Base-by-base conservation (phyloP, 108 stramenopile species). In the Skeletonema menzelii region DNA sequence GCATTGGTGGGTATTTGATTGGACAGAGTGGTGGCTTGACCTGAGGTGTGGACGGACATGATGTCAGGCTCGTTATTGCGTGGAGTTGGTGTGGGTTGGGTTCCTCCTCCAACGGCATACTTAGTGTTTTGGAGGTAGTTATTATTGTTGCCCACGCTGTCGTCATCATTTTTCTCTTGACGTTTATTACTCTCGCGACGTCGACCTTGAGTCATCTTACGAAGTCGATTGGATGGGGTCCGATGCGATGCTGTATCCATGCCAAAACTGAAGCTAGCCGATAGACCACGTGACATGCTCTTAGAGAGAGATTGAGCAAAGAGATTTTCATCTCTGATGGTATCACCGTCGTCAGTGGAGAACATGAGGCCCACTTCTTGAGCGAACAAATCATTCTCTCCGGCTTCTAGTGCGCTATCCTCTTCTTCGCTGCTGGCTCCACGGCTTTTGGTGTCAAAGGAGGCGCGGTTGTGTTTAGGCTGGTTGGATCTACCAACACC, bases 301-400 rank as follows among this genome's bases (percentile, higher is more conserved):
- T 57, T 69, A 19, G 65, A 67, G 1, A 53, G 49, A 22, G 49
- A 22, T 53, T 53, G 49, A 10, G 49, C 19, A 34, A 56, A 76
- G 6, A 65, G 55, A 22, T 61, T 40, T 22, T 64, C 63, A 55
- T 80, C 60, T 56, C 55, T 62, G 24, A 80, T 80, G 38, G 72
- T 80, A 63, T 80, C 79, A 28, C 79, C 79, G 20, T 73, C 79
- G 46, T 80, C 79, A 19, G 72, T 57, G 28, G 79, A 80, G 68
- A 73, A 80, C 72, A 73, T 73, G 46, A 80, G 72, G 7, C 79
- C 79, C 20, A 80, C 79, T 56, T 80, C 72, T 40, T 73, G 47
- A 44, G 79, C 79, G 69, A 69, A 80, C 40, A 63, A 44, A 65
- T 69, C 67, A 58, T 80, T 80, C 72, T 80, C 79, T 59, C 24